phyloP scores from a whole-genome alignment of 805 yeast species.

The Jamesozyma jinghongensis region DNA sequence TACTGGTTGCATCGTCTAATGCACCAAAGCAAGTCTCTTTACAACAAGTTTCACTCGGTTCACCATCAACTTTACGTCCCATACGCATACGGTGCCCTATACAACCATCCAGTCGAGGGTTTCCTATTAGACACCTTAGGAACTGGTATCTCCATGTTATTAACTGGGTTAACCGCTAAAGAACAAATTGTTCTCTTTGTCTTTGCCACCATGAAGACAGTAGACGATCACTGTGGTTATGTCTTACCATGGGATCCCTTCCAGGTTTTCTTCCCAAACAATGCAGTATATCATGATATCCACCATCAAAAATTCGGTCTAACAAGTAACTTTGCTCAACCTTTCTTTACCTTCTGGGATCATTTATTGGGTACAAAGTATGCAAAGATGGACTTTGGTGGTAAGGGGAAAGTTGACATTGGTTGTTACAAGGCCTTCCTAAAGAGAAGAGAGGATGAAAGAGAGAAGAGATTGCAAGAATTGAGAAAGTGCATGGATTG shows the following conservation, averaged over 20 bases:
- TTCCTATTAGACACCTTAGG: constrained; percentile 86
- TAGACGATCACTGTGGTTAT: constrained; percentile 98
- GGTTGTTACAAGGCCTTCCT: constrained; percentile 54
- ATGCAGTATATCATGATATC: constrained; percentile 92
- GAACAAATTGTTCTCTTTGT: constrained; percentile 69
- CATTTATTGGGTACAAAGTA: constrained; percentile 60
- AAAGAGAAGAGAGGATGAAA: constrained; percentile 30
- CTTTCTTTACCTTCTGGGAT: constrained; percentile 95
- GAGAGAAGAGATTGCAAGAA: constrained; percentile 14
- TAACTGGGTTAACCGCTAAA: constrained; percentile 59
- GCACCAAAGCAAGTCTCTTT: constrained; percentile 74
- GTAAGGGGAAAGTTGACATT: constrained; percentile 55
- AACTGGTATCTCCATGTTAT: constrained; percentile 69
- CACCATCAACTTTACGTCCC: constrained; percentile 95
- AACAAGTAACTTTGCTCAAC: constrained; percentile 88
- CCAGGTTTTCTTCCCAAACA: constrained; percentile 87
- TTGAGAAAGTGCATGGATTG: constrained; percentile 2
- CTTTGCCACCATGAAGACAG: constrained; percentile 91
- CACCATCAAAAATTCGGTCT: constrained; percentile 96
- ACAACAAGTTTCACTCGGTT: constrained; percentile 80
- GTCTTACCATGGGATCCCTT: constrained; percentile 84
- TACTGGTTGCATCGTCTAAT: constrained; percentile 79
- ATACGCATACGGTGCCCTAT: constrained; percentile 92
- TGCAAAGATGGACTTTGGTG: constrained; percentile 30
- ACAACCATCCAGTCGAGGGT: constrained; percentile 92